Conservation (phyloP, 1,139 yeast genomes). For the Protomyces gravidus region DNA sequence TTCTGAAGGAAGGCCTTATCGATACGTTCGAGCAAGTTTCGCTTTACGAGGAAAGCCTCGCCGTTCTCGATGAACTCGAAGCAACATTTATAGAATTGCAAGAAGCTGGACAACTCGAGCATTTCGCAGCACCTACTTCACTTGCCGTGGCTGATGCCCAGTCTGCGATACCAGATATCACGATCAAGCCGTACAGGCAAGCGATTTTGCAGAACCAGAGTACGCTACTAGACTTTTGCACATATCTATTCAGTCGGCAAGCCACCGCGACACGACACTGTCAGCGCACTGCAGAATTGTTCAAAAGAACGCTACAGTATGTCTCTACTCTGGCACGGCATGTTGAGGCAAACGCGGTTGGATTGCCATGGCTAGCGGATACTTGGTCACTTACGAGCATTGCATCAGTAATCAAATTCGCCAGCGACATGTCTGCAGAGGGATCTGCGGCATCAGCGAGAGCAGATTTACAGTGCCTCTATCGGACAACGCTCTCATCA, state of each 20-base stretch:
- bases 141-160: slow-evolving; percentile 7
- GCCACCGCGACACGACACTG: slow-evolving; percentile 39
- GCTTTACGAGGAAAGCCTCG: slow-evolving; percentile 56
- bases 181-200: slow-evolving; percentile 35
- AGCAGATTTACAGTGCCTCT: not conserved
- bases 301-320: slow-evolving; percentile 34
- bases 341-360: not conserved
- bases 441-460: not conserved
- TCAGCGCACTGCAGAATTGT: slow-evolving; percentile 35
- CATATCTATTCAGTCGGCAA: slow-evolving; percentile 46
- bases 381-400: not conserved
- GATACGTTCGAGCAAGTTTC: slow-evolving; percentile 50
- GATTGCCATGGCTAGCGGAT: not conserved
- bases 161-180: slow-evolving; percentile 7
- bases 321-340: slow-evolving; percentile 31
- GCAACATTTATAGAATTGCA: slow-evolving; percentile 36
- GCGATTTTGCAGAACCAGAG: slow-evolving; percentile 43
- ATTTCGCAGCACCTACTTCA: not conserved
- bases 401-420: not conserved
- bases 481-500: not conserved
- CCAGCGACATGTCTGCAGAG: not conserved
- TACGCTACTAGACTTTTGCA: slow-evolving; percentile 44
- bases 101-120: slow-evolving; percentile 18
- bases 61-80: slow-evolving; percentile 46
- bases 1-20: slow-evolving; percentile 49